Conservation (phyloP, 169 alveolate species). For the Perkinsus marinus region DNA sequence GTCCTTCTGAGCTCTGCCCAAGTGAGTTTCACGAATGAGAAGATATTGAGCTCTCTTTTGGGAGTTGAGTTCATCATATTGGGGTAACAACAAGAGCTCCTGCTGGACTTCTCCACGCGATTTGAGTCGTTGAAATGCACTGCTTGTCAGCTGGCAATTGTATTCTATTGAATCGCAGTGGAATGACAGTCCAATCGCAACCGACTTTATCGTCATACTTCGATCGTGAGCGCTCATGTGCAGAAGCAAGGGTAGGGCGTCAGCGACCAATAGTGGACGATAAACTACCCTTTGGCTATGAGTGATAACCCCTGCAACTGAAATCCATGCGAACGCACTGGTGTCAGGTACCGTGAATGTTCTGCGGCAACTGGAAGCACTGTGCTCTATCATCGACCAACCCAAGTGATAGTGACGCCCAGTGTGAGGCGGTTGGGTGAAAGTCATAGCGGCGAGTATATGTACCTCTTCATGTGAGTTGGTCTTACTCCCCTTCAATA, state of each 20-base stretch:
- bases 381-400: not conserved
- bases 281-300: not conserved
- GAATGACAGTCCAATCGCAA: no score
- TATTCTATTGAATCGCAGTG: no score
- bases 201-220: not conserved
- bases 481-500: not conserved
- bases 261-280: not conserved
- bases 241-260: not conserved
- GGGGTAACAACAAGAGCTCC: no score
- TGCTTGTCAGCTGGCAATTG: no score
- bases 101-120: no score
- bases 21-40: no score
- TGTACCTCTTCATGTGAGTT: not conserved
- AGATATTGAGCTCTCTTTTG: no score
- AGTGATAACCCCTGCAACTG: not conserved
- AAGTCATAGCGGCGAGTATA: not conserved
- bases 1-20: no score
- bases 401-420: not conserved
- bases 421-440: not conserved
- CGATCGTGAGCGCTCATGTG: not conserved
- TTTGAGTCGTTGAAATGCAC: no score
- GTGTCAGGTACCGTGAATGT: not conserved
- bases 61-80: no score
- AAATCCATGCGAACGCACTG: not conserved
- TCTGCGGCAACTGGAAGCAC: not conserved